Evolutionary conservation across 179 eudicot species (phyloP).

Genomic region (Monotropa hypopitys): DNA sequence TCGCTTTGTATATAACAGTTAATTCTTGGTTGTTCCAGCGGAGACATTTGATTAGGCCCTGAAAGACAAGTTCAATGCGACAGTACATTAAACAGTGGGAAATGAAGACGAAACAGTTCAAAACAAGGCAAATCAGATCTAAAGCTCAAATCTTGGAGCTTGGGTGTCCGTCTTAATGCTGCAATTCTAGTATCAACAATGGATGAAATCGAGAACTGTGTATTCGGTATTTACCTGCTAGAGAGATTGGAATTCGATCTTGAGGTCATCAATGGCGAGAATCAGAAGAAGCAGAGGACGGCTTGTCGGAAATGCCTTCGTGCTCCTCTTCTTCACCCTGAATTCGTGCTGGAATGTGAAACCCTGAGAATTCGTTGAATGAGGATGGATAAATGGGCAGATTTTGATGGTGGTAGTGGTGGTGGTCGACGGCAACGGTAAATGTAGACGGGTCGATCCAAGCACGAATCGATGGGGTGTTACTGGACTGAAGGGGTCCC

Average conservation of each 20-base stretch:
- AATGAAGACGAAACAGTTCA: background rate
- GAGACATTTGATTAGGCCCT: slow-evolving; percentile 13
- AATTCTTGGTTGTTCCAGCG: background rate
- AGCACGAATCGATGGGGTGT: slow-evolving; percentile 67
- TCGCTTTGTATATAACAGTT: background rate
- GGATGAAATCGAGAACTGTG: background rate
- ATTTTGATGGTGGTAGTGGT: slow-evolving; percentile 23
- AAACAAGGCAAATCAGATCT: background rate
- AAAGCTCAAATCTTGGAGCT: background rate
- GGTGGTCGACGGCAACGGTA: slow-evolving; percentile 14
- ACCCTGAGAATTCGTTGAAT: slow-evolving; percentile 50
- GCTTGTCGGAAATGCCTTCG: slow-evolving; percentile 46
- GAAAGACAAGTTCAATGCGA: slow-evolving; percentile 10
- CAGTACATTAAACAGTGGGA: background rate
- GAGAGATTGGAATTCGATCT: slow-evolving; percentile 12
- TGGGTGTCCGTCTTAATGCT: background rate
- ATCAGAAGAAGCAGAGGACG: slow-evolving; percentile 62
- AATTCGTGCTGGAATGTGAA: slow-evolving; percentile 55
- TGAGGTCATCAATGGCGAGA: slow-evolving; percentile 46
- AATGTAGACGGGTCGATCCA: slow-evolving; percentile 46
- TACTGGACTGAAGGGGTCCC: slow-evolving; percentile 99
- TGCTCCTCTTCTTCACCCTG: slow-evolving; percentile 71
- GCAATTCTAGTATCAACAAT: too few species aligned
- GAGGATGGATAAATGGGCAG: slow-evolving; percentile 35
- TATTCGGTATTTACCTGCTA: slow-evolving; percentile 22